A percentile compares a stretch with the other conserved stretches of the same genome.
phyloP scores from a whole-genome alignment of 2,329 filamentous ascomycete genomes.

The Penicillium sp. region DNA sequence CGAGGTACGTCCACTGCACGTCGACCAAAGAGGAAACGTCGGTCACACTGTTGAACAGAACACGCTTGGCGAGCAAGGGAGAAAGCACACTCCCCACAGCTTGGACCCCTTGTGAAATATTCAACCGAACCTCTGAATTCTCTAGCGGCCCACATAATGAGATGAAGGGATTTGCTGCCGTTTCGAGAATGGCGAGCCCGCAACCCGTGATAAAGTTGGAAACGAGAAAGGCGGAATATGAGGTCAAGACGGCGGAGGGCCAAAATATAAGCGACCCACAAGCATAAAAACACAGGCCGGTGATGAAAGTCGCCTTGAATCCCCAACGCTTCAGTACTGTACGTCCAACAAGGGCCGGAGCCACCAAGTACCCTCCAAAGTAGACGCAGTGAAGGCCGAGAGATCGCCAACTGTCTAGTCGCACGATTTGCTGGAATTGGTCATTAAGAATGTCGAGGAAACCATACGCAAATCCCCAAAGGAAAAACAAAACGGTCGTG shows the following conservation, averaged over 20 bases:
- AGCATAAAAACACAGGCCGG: conserved; percentile 66
- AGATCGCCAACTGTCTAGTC: conserved; percentile 39
- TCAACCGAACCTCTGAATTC: conserved; percentile 64
- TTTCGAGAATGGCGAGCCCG: conserved; percentile 64
- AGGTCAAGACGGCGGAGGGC: conserved; percentile 67
- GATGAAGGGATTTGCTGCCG: conserved; percentile 67
- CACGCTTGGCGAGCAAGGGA: conserved; percentile 63
- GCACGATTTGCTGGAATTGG: conserved; percentile 60
- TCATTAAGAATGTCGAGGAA: conserved; percentile 79
- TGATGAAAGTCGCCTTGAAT: conserved; percentile 66
- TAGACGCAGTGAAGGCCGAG: conserved; percentile 64
- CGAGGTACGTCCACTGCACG: conserved; percentile 69
- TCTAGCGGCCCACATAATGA: conserved; percentile 64
- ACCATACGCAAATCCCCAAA: conserved; percentile 92
- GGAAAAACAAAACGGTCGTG: conserved; percentile 80
- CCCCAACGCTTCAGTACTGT: conserved; percentile 63
- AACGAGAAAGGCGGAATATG: conserved; percentile 63
- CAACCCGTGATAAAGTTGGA: conserved; percentile 68
- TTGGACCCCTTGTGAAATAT: conserved; percentile 66
- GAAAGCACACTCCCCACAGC: conserved; percentile 65
- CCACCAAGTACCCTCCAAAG: conserved; percentile 63
- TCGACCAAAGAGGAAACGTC: conserved; percentile 60
- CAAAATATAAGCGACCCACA: conserved; percentile 66
- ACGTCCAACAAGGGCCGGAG: conserved; percentile 60
- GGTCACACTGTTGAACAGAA: conserved; percentile 58